Evolutionary conservation across 768 basidiomycete species (phyloP).

Genomic region (Mycena capillaripes): DNA sequence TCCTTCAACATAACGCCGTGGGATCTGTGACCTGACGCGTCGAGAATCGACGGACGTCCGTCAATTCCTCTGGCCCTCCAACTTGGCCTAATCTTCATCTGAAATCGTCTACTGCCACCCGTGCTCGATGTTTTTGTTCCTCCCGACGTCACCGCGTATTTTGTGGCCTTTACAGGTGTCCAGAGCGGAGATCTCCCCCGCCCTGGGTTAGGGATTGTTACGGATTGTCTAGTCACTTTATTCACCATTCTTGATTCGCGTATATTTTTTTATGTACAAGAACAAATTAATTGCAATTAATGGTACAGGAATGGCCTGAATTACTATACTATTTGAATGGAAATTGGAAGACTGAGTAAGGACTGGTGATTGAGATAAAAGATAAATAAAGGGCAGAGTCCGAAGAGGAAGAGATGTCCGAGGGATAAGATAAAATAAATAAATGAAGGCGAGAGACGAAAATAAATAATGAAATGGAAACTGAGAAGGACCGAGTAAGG

Average conservation of each 20-base stretch:
- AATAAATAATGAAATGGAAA: too few relatives aligned
- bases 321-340: too few relatives aligned
- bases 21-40: constrained; percentile 24
- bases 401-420: too few relatives aligned
- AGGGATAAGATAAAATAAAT: too few relatives aligned
- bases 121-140: constrained; percentile 1
- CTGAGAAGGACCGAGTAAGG: background rate
- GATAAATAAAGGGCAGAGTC: too few relatives aligned
- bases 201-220: background rate
- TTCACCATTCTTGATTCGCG: too few relatives aligned
- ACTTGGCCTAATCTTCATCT: background rate
- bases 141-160: background rate
- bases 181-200: too few relatives aligned
- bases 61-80: background rate
- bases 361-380: background rate
- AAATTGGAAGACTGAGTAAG: background rate
- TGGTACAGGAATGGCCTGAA: too few relatives aligned
- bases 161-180: background rate
- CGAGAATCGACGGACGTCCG: constrained; percentile 23
- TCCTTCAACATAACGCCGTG: constrained; percentile 10
- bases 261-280: too few relatives aligned
- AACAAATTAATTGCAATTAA: too few relatives aligned
- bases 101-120: background rate
- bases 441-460: too few relatives aligned
- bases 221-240: background rate